Percentiles rank a stretch among this genome's conserved stretches.
Evolutionary conservation across 768 basidiomycete genomes (phyloP).

Genomic region (Amanita molliuscula): DNA sequence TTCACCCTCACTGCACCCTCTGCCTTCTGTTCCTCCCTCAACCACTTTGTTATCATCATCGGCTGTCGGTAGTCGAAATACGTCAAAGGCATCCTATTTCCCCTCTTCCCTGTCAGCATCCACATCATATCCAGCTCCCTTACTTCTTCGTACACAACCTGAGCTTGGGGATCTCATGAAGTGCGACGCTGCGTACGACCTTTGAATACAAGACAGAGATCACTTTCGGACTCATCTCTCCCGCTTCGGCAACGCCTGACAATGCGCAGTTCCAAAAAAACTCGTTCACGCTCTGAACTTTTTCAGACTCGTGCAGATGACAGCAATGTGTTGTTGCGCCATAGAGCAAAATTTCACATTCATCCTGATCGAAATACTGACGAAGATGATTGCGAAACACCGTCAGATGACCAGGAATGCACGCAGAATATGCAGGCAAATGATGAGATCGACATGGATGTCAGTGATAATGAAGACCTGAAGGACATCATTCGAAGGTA

Average conservation of each 20-base stretch:
- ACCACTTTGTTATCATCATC: conserved; percentile 56
- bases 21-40: conserved; percentile 17
- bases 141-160: conserved; percentile 11
- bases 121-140: conserved; percentile 35
- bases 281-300: not conserved
- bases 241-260: not conserved
- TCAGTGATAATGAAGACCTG: conserved; percentile 9
- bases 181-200: not conserved
- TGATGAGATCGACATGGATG: not conserved
- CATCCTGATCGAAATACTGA: not conserved
- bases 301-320: not conserved
- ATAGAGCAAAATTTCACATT: not conserved
- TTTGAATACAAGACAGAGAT: not conserved
- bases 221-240: conserved; percentile 4
- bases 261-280: not conserved
- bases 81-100: conserved; percentile 22
- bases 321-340: not conserved
- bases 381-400: not conserved
- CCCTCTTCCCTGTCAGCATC: conserved; percentile 28
- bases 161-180: not conserved
- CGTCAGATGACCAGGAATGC: not conserved
- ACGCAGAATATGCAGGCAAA: not conserved
- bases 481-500: conserved; percentile 44
- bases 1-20: conserved; percentile 13
- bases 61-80: conserved; percentile 27